A percentile compares a stretch with the other conserved stretches of the same genome.
phyloP scores from a whole-genome alignment of 139 green algal species.

The Coccomyxa sp. region DNA sequence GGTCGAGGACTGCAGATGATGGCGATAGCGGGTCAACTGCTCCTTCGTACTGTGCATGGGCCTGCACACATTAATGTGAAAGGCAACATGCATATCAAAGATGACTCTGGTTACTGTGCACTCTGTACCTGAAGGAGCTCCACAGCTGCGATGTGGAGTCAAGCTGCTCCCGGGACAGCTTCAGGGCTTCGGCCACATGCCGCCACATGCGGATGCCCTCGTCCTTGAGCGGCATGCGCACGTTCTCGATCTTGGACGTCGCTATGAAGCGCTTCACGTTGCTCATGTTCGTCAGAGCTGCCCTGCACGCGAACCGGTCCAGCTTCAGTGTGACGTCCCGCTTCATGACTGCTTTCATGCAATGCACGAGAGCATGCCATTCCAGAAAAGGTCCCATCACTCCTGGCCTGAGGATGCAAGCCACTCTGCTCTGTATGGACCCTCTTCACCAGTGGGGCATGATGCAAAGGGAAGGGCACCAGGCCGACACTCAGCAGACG shows the following conservation, averaged over 20 bases:
- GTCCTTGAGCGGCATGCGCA: not conserved
- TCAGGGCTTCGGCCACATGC: not conserved
- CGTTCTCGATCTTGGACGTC: not conserved
- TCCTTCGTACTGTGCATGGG: no score
- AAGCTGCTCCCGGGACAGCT: not conserved
- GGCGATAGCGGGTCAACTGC: no score
- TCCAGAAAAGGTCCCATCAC: not conserved
- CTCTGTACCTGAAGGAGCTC: not conserved
- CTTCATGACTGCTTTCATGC: not conserved
- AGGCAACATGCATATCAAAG: no score
- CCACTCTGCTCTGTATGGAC: no score
- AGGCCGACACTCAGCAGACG: not conserved
- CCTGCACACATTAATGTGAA: no score
- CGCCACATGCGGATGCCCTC: not conserved
- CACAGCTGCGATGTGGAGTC: not conserved
- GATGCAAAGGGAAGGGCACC: not conserved
- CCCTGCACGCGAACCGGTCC: not conserved
- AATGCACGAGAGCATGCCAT: not conserved
- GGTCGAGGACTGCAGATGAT: no score
- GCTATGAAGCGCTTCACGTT: conserved; percentile 8
- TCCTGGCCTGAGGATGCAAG: no score
- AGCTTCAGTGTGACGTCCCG: not conserved
- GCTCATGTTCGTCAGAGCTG: conserved; percentile 9
- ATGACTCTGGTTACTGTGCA: no score
- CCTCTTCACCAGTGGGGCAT: no score